Conservation (phyloP, 306 rosid genomes). For the Medicago ruthenica region DNA sequence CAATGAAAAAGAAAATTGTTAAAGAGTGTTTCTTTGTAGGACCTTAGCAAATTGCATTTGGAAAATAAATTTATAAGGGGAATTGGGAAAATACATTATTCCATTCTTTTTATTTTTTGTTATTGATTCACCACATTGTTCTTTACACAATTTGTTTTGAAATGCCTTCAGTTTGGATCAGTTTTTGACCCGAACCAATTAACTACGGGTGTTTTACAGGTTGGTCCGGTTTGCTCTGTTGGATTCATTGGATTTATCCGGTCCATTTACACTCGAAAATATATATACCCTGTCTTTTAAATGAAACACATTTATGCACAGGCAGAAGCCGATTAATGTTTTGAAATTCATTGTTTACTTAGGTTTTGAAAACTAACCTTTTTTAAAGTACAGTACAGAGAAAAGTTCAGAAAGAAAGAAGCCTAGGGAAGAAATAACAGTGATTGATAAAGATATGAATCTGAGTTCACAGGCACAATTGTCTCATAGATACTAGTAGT, state of each 20-base stretch:
- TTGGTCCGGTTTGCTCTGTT: not conserved
- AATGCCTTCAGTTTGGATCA: not conserved
- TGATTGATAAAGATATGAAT: too few species aligned
- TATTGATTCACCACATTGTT: slow-evolving; percentile 26
- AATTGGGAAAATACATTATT: not conserved
- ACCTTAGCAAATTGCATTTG: slow-evolving; percentile 22
- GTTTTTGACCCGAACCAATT: not conserved
- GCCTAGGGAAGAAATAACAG: too few species aligned
- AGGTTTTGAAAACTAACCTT: not conserved
- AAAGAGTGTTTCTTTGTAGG: not conserved
- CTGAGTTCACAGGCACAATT: too few species aligned
- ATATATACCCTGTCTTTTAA: too few species aligned
- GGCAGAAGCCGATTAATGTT: not conserved
- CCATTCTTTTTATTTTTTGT: not conserved
- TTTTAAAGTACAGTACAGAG: too few species aligned
- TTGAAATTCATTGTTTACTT: not conserved
- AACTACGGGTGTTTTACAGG: not conserved
- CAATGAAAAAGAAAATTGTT: not conserved
- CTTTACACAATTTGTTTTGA: not conserved
- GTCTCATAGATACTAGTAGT: too few species aligned
- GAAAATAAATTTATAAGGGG: slow-evolving; percentile 10
- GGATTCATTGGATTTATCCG: too few species aligned
- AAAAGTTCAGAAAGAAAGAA: too few species aligned
- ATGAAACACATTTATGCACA: not conserved
- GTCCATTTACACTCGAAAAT: too few species aligned